These are phyloP conservation scores for Takashimella tepidaria DNA, from an alignment of 1,284 basidiomycete genomes.

Conservation along the genomic window DNA sequence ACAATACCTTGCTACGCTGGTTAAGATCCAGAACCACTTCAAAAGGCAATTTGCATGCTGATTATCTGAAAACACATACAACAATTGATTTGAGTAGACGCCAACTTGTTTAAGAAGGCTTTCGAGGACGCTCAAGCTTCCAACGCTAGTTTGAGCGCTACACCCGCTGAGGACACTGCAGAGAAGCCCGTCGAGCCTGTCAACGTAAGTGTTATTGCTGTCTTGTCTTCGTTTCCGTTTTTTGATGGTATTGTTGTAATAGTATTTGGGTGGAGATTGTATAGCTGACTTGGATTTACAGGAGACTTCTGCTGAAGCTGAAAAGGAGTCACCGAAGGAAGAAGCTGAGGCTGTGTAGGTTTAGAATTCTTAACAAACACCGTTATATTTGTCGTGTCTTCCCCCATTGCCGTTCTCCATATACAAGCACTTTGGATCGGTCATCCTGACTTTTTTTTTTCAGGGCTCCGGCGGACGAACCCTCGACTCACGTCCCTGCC, in stretches of 20 bases:
- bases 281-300: too few species aligned
- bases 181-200: conserved; percentile 23
- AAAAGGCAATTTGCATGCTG: background rate
- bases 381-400: background rate
- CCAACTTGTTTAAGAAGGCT: conserved; percentile 74
- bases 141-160: conserved; percentile 54
- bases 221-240: too few species aligned
- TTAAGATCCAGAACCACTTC: conserved; percentile 3
- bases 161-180: conserved; percentile 27
- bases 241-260: too few species aligned
- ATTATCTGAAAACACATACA: too few species aligned
- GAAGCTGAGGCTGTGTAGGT: conserved; percentile 12
- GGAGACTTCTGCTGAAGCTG: conserved; percentile 15
- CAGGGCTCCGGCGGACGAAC: background rate
- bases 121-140: conserved; percentile 77
- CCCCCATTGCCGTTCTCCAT: background rate
- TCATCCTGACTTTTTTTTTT: too few species aligned
- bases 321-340: conserved; percentile 21
- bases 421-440: background rate
- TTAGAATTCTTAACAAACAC: background rate
- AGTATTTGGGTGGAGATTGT: too few species aligned
- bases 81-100: conserved; percentile 63
- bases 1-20: background rate
- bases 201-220: conserved; percentile 45
- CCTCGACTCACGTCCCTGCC: background rate